These are phyloP conservation scores for Chaetomium strumarium DNA, from an alignment of 2,329 filamentous ascomycete species.

Conservation along the genomic window DNA sequence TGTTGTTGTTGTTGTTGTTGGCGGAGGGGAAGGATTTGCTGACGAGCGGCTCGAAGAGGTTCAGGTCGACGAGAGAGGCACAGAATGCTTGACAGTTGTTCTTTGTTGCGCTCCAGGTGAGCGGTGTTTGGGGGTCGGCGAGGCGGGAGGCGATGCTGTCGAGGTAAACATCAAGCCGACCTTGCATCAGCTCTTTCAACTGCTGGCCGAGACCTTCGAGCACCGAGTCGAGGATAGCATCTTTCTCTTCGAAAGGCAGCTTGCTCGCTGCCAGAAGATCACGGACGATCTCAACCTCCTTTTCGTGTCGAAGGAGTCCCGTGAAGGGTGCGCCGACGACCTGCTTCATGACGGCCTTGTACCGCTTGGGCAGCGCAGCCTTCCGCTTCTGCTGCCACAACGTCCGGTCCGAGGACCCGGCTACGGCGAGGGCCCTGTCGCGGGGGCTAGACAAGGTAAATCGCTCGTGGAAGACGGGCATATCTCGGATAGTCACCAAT, in stretches of 20 bases:
- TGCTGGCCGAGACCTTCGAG: neutral
- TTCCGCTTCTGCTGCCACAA: slow-evolving; percentile 7
- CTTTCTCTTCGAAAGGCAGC: neutral
- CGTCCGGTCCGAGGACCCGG: neutral
- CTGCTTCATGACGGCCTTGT: slow-evolving; percentile 18
- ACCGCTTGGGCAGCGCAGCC: slow-evolving; percentile 1
- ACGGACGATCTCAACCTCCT: slow-evolving; percentile 3
- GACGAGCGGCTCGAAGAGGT: slow-evolving; percentile 10
- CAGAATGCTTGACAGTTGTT: slow-evolving; percentile 18
- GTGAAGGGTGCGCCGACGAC: slow-evolving; percentile 12
- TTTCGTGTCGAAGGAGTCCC: slow-evolving; percentile 1
- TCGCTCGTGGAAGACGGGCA: neutral
- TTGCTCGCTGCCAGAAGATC: neutral
- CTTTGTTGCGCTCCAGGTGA: slow-evolving; percentile 4
- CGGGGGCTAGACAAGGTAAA: neutral
- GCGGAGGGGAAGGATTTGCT: too few species aligned
- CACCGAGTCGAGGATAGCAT: neutral
- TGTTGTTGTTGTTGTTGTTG: too few species aligned
- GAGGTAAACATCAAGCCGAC: neutral
- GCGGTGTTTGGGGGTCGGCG: neutral
- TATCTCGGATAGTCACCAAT: neutral
- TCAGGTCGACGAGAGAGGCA: slow-evolving; percentile 8
- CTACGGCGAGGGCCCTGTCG: slow-evolving; percentile 1
- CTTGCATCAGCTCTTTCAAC: slow-evolving; percentile 1
- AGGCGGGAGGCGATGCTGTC: slow-evolving; percentile 7